Base-by-base conservation (phyloP, 116 monocot genomes). In the Cymodocea nodosa region DNA sequence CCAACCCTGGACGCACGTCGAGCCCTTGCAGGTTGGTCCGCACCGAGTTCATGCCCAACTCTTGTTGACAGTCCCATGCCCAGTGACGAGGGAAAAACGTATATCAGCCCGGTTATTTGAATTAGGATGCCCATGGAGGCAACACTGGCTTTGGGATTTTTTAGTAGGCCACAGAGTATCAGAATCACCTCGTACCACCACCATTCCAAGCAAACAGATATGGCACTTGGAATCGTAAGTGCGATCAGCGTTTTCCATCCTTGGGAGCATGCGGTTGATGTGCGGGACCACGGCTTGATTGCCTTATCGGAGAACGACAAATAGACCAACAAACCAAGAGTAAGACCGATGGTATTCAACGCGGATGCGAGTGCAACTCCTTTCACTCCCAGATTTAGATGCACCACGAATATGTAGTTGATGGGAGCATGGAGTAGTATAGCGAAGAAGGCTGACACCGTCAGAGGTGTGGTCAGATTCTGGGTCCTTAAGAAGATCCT, bases 151-250 rank as follows among this genome's bases (percentile, higher is more conserved):
- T 66, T 76, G 10, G 82, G 85, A 59, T 79, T 75, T 3, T 67
- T 68, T 15, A 85, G 66, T 36, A 81, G 64, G 5, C 85, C 81
- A 68, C 85, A 85, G 14, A 85, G 51, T n/a, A 85, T 50, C 24
- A 81, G 73, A 73, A 87, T 83, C 50, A 87, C 71, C 78, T 87
- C 87, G 64, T 83, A 87, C 83, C 87, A 87, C 87, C 87, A 87
- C 87, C 87, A 87, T 23, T 87, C 83, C 55, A 87, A 65, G 67
- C 87, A 87, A 37, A 82, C 75, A 5, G 79, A 79, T 4, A 75
- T 40, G 59, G 77, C 79, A 62, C 79, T 82, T 10, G 76, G 51
- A 54, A 69, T 20, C 40, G 69, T 49, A 19, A 69, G 59, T 4
- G 10, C 48, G 2, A 69, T n/a, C 23, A 69, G 24, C 40, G 11